Evolutionary conservation across 768 basidiomycete species (phyloP).

Genomic region (Auricularia auricula-judae): DNA sequence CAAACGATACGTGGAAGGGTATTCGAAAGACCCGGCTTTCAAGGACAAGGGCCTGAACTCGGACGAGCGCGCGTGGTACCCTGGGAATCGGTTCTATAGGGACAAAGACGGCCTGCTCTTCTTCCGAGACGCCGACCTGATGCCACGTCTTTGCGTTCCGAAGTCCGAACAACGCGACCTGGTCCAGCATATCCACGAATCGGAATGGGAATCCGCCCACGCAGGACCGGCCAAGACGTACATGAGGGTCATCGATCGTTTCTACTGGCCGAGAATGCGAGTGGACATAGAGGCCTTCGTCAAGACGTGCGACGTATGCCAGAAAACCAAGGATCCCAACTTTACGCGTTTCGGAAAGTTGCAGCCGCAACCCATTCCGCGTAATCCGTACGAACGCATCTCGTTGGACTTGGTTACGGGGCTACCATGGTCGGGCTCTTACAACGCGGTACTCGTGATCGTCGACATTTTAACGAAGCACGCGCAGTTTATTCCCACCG

Average conservation of each 20-base stretch:
- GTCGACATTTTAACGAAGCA: constrained; percentile 13
- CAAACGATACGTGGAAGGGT: constrained; percentile 4
- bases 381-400: constrained; percentile 13
- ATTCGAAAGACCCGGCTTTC: background rate
- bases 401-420: constrained; percentile 17
- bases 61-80: background rate
- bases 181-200: constrained; percentile 5
- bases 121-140: constrained; percentile 1
- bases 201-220: constrained; percentile 6
- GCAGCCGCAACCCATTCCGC: constrained; percentile 7
- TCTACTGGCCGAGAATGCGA: constrained; percentile 8
- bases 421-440: constrained; percentile 13
- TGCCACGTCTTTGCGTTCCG: constrained; percentile 6
- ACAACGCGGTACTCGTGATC: constrained; percentile 13
- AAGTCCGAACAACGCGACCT: constrained; percentile 1
- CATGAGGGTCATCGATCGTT: background rate
- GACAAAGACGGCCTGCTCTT: constrained; percentile 2
- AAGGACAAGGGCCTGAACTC: background rate
- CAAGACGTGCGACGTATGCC: constrained; percentile 8
- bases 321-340: constrained; percentile 6
- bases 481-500: constrained; percentile 10
- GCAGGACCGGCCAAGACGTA: constrained; percentile 6
- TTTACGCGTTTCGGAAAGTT: constrained; percentile 6
- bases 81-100: background rate
- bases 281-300: constrained; percentile 4